phyloP scores from a whole-genome alignment of 2,329 filamentous ascomycete species.

The Paraphaeosphaeria minitans region DNA sequence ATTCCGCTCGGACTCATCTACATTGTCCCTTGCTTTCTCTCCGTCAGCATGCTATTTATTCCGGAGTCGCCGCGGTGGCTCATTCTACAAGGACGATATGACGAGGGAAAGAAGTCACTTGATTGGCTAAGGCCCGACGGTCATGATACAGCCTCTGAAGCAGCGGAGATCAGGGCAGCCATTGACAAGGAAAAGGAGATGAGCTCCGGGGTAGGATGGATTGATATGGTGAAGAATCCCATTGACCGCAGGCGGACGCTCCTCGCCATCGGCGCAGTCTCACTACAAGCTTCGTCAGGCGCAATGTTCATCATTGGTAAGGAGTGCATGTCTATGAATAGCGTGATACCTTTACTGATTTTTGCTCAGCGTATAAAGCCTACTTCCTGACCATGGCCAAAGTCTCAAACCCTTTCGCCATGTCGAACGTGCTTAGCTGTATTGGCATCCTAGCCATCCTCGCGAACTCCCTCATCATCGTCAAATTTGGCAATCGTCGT shows the following conservation, averaged over 20 bases:
- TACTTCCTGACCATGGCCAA: conserved; percentile 67
- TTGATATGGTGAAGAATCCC: conserved; percentile 46
- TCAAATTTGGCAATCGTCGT: conserved; percentile 59
- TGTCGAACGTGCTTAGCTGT: conserved; percentile 60
- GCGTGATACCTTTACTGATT: neutral
- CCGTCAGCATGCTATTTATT: conserved; percentile 42
- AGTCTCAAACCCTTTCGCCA: conserved; percentile 61
- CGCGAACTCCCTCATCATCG: conserved; percentile 60
- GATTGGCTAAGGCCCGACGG: conserved; percentile 40
- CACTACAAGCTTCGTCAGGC: conserved; percentile 45
- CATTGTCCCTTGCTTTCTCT: conserved; percentile 51
- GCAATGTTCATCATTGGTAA: conserved; percentile 50
- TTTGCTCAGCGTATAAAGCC: conserved; percentile 47
- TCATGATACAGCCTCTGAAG: conserved; percentile 48
- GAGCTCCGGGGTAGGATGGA: conserved; percentile 33
- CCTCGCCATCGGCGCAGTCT: conserved; percentile 43
- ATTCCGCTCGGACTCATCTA: conserved; percentile 61
- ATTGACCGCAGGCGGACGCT: conserved; percentile 43
- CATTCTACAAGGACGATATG: conserved; percentile 37
- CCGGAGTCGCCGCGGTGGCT: conserved; percentile 42
- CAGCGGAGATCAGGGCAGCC: conserved; percentile 36
- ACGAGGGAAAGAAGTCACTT: conserved; percentile 46
- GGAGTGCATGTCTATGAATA: conserved; percentile 25
- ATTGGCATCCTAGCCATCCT: conserved; percentile 62
- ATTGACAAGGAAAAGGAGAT: conserved; percentile 42